phyloP scores from a whole-genome alignment of 2,329 filamentous ascomycete genomes.

The Bertia moriformis region DNA sequence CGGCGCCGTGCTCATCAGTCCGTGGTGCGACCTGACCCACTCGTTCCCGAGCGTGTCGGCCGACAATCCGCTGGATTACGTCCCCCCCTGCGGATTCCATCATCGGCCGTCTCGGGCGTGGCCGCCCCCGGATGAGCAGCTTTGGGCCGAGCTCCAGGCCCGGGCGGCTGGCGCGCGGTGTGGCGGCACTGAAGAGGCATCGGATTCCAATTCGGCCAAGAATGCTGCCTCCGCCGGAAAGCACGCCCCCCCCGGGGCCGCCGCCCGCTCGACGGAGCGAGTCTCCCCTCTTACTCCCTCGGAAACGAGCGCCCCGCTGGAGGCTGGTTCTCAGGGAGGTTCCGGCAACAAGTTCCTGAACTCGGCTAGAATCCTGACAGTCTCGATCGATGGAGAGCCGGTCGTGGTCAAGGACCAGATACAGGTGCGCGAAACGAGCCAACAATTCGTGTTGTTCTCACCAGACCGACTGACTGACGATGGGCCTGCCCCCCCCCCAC shows the following conservation, averaged over 20 bases:
- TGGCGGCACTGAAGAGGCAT: conserved; percentile 12
- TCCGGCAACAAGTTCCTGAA: no score
- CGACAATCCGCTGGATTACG: conserved; percentile 68
- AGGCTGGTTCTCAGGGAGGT: no score
- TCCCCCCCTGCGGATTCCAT: conserved; percentile 74
- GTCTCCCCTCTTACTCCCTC: no score
- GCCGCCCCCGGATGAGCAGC: conserved; percentile 77
- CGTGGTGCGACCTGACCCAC: conserved; percentile 91
- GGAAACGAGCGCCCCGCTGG: no score
- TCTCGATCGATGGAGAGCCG: conserved; percentile 56
- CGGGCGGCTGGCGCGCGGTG: no score
- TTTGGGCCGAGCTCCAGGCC: conserved; percentile 42
- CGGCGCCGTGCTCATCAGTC: conserved; percentile 78
- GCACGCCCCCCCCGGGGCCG: conserved; percentile 3
- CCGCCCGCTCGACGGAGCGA: no score
- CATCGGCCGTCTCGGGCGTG: conserved; percentile 81
- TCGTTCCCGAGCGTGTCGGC: conserved; percentile 77
- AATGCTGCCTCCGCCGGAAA: conserved; percentile 1
- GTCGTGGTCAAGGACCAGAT: conserved; percentile 80
- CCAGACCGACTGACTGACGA: no score
- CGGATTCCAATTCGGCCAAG: no score
- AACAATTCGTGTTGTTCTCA: no score
- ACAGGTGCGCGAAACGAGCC: no score
- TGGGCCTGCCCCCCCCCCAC: no score
- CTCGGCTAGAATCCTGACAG: conserved; percentile 32